A percentile compares a stretch with the other conserved stretches of the same genome.
phyloP scores from a whole-genome alignment of 108 stramenopile genomes.

The Cafeteria roenbergensis region DNA sequence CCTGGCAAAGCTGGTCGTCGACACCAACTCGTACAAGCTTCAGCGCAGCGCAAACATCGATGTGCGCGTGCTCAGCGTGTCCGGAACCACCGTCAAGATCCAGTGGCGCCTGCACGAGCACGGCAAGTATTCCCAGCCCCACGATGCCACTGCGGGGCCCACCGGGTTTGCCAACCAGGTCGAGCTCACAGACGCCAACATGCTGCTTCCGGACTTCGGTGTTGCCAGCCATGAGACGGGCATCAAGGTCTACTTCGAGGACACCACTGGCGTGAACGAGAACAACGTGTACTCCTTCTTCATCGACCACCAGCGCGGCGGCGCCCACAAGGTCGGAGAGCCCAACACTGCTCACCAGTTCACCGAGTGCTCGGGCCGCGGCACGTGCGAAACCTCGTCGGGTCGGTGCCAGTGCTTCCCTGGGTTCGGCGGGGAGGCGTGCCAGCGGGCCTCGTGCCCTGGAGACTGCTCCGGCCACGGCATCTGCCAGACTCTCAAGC shows the following conservation, averaged over 20 bases:
- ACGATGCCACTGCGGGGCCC: too few relatives aligned
- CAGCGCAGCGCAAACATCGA: background rate
- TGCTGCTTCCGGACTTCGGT: background rate
- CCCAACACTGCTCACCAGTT: constrained; percentile 27
- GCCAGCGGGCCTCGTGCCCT: constrained; percentile 39
- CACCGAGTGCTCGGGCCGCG: constrained; percentile 42
- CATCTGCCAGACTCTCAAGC: constrained; percentile 46
- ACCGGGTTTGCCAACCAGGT: too few relatives aligned
- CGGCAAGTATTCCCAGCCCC: background rate
- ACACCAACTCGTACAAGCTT: background rate
- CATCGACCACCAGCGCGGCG: background rate
- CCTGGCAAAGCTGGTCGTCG: background rate
- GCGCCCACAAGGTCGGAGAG: background rate
- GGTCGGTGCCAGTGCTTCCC: constrained; percentile 41
- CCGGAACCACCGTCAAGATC: background rate
- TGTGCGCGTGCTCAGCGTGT: background rate
- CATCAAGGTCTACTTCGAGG: background rate
- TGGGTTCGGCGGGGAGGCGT: constrained; percentile 41
- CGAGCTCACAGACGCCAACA: too few relatives aligned
- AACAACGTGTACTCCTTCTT: background rate
- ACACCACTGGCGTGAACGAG: background rate
- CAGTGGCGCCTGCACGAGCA: background rate
- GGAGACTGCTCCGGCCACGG: constrained; percentile 51
- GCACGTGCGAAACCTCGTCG: constrained; percentile 34
- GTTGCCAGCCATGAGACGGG: background rate